Evolutionary conservation across 2,329 filamentous ascomycete species (phyloP).

Genomic region (Camptophora hylomeconis): DNA sequence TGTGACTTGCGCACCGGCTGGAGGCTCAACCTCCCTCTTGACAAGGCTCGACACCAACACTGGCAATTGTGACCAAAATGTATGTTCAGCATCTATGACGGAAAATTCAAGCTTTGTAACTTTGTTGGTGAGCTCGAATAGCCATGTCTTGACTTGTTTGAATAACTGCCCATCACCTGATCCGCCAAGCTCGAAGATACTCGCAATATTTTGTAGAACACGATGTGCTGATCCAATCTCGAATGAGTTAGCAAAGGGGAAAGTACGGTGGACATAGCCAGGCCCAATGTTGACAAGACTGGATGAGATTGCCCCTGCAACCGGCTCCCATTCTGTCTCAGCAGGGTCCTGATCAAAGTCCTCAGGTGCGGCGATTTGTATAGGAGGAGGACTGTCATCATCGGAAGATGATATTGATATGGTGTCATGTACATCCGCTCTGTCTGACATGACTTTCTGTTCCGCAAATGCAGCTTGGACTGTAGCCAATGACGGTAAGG

Average conservation of each 20-base stretch:
- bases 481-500: constrained; percentile 1
- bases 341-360: constrained; percentile 35
- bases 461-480: constrained; percentile 1
- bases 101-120: constrained; percentile 24
- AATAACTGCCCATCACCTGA: constrained; percentile 19
- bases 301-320: constrained; percentile 17
- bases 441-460: neutral
- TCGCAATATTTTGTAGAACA: constrained; percentile 8
- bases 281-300: constrained; percentile 4
- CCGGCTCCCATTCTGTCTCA: constrained; percentile 29
- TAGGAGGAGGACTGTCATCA: constrained; percentile 31
- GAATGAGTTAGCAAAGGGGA: constrained; percentile 9
- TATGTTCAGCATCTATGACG: constrained; percentile 25
- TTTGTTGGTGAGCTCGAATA: constrained; percentile 24
- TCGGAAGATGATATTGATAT: constrained; percentile 33
- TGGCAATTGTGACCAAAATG: constrained; percentile 34
- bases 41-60: constrained; percentile 27
- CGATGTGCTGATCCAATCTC: constrained; percentile 10
- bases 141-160: constrained; percentile 28
- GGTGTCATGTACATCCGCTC: constrained; percentile 13
- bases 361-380: constrained; percentile 36
- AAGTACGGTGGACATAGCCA: constrained; percentile 12
- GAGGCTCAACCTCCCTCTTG: constrained; percentile 25
- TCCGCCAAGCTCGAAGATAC: constrained; percentile 9
- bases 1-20: constrained; percentile 10